A percentile compares a stretch with the other conserved stretches of the same genome.
These are phyloP conservation scores for Saccharomycopsis fibuligera DNA, from an alignment of 805 yeast species.

Conservation along the genomic window DNA sequence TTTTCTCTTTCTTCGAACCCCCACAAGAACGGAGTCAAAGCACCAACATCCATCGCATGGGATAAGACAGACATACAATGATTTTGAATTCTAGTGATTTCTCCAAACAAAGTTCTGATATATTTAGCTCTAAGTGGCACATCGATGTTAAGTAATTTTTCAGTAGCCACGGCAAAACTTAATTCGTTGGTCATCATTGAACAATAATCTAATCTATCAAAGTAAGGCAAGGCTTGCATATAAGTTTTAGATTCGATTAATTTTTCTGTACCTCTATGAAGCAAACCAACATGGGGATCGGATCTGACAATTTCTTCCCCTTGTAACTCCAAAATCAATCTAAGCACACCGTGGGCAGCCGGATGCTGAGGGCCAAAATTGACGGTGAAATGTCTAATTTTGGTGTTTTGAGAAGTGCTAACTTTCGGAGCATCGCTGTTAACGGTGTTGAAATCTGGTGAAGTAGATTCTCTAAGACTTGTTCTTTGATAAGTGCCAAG, in stretches of 20 bases:
- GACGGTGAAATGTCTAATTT: conserved; percentile 82
- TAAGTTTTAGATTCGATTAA: conserved; percentile 81
- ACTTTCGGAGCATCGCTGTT: conserved; percentile 31
- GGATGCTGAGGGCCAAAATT: conserved; percentile 95
- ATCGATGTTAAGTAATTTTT: conserved; percentile 75
- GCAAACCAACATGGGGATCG: conserved; percentile 84
- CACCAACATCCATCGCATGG: conserved; percentile 94
- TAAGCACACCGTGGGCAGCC: conserved; percentile 89
- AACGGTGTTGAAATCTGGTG: conserved; percentile 27
- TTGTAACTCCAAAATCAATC: conserved; percentile 76
- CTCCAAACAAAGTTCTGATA: conserved; percentile 80
- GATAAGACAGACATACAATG: conserved; percentile 82
- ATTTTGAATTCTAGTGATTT: conserved; percentile 75
- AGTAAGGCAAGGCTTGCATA: conserved; percentile 83
- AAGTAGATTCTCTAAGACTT: conserved; percentile 23
- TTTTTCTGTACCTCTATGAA: conserved; percentile 87
- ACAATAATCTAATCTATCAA: conserved; percentile 80
- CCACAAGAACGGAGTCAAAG: conserved; percentile 89
- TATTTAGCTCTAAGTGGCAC: conserved; percentile 82
- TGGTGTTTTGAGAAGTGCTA: conserved; percentile 29
- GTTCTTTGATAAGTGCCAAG: conserved; percentile 32
- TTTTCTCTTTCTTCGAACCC: conserved; percentile 92
- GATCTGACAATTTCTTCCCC: conserved; percentile 86
- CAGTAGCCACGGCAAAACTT: conserved; percentile 78
- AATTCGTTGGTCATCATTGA: conserved; percentile 89